Evolutionary conservation across 1,139 yeast genomes (phyloP), one percentile per base, ranked within the genome.

Genomic region (Pichia sp.): DNA sequence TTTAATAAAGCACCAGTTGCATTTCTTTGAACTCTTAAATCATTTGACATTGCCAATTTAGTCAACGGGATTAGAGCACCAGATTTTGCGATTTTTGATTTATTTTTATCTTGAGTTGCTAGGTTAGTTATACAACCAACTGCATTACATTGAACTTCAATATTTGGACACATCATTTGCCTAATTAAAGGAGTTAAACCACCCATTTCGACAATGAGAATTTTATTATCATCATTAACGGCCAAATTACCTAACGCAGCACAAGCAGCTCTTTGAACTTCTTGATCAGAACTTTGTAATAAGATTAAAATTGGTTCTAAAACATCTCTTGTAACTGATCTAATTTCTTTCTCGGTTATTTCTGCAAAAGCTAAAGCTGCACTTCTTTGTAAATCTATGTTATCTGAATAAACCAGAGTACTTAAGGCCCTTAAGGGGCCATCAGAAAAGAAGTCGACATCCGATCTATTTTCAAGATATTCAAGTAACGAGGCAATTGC

Each of bases 331-430:
- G 85, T 83, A 32, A 92, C 97, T 45, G 94, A 87, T 55, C 95
- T 77, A 39, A 90, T 92, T 62, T 86, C 95, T 67, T 92, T 94
- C 65, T 92, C 98, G 40, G 99, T 92, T 50, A 94, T 90, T 68
- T 92, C 99, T 12, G 98, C 98, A 73, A 92, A 92, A 13, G 98
- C 98, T 59, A 92, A 75, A 8, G 98, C 98, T 3, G 99, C 99
- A 65, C 96, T 86, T 62, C 98, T 80, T 68, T 92, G 97, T 52
- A 92, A 76, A 65, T 92, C 97, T 57, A 92, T 80, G 64, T 92
- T 92, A 59, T 92, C 97, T 1, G 96, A 86, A 65, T 92, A 88
- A 5, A 92, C 98, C 61, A 92, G 76, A 0, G 97, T 92, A 50
- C 94, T 85, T 55, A 92, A 74, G 4, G 98, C 97, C 56, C 87